Evolutionary conservation across 2,329 filamentous ascomycete genomes (phyloP), one percentile per base, ranked within the genome.

Genomic region (Metarhizium brunneum): DNA sequence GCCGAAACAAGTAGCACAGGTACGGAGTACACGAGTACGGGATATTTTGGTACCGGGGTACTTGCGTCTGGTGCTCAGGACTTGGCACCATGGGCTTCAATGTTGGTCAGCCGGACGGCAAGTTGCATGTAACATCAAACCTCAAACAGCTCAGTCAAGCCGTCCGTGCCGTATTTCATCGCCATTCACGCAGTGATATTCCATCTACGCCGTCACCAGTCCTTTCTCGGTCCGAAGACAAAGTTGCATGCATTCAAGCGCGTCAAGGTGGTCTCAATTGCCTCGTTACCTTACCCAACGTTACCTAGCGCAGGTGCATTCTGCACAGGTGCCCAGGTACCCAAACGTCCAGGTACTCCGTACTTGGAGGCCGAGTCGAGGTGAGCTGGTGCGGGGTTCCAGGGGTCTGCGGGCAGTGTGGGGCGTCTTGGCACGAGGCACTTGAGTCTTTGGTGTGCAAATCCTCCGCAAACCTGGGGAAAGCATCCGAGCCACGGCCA

Each of bases 301-400:
- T 16, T 42, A 36, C 32, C 14, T 42, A 50, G 25, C 48, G 6
- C 10, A 35, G 10, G 32, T 35, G 14, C 48, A 13, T 42, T 25
- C 25, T 25, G 25, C 25, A 6, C 14, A 16, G 11, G 10, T 18
- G 14, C n/a, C 14, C 6, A 6, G 14, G 40, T 25, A 18, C n/a
- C 40, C 40, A 7, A 6, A 42, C 16, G 35, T 47, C 53, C 30
- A n/a, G 8, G 20, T 29, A 45, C 32, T 16, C 51, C 25, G 29
- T 40, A 38, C 30, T 40, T n/a, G n/a, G 25, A 38, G 13, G 6
- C 6, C 50, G 20, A 38, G 50, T 8, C 16, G 14, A 20, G 32
- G 53, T 29, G 18, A 40, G 36, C 55, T 52, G 36, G 53, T 58
- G 57, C 57, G 57, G 57, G 57, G 57, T 53, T 52, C 42, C 50